phyloP scores from a whole-genome alignment of 2,329 filamentous ascomycete genomes.

The Calonectria hongkongensis region DNA sequence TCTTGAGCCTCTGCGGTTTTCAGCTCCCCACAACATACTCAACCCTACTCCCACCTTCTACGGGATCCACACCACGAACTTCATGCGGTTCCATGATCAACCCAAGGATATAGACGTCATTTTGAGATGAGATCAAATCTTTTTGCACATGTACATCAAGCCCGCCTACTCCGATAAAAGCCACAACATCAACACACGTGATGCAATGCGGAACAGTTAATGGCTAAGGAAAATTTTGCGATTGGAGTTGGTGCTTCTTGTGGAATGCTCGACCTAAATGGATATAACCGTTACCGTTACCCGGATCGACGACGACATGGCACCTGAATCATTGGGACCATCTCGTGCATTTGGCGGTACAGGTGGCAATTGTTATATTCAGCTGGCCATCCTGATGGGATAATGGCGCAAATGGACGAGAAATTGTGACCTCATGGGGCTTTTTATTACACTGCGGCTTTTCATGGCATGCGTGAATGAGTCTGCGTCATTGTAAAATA shows the following conservation, averaged over 20 bases:
- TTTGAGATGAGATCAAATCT: neutral
- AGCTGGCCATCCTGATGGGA: neutral
- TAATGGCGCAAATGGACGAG: neutral
- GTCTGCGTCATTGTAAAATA: too few relatives aligned
- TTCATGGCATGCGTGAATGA: too few relatives aligned
- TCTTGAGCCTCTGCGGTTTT: neutral
- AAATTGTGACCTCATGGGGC: neutral
- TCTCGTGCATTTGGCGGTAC: neutral
- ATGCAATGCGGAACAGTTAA: neutral
- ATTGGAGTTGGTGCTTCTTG: neutral
- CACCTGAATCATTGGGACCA: neutral
- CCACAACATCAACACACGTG: neutral
- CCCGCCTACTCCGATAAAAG: neutral
- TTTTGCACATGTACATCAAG: neutral
- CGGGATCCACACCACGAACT: fast-evolving
- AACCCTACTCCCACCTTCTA: neutral
- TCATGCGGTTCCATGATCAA: neutral
- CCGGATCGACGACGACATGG: neutral
- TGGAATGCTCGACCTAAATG: neutral
- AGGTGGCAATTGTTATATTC: neutral
- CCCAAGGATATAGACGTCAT: neutral
- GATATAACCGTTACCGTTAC: neutral
- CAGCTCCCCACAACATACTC: neutral
- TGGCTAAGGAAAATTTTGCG: neutral
- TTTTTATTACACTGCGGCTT: too few relatives aligned